Evolutionary conservation across 176 grass and related monocot species (phyloP).

Genomic region (Stipa capillata): DNA sequence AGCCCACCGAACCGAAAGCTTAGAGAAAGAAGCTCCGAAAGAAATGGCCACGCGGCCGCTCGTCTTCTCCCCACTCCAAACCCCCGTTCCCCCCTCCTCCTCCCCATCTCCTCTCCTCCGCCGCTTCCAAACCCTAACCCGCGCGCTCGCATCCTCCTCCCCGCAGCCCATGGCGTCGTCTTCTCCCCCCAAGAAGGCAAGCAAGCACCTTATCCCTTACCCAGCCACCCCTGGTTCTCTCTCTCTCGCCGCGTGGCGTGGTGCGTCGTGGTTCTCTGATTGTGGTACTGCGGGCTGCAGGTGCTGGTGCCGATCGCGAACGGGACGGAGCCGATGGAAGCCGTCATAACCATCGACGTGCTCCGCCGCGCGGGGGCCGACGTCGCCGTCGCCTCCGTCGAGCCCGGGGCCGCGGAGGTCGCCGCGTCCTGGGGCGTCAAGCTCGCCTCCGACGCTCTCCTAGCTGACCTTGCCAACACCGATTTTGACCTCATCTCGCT

Average conservation of each 20-base stretch:
- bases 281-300: constrained; percentile 26
- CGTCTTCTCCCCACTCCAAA: neutral
- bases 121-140: constrained; percentile 37
- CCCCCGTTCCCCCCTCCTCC: neutral
- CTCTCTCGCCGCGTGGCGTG: neutral
- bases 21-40: neutral
- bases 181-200: constrained; percentile 41
- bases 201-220: neutral
- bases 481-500: constrained; percentile 70
- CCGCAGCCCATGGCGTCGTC: constrained; percentile 46
- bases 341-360: constrained; percentile 52
- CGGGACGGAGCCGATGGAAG: constrained; percentile 80
- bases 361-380: constrained; percentile 59
- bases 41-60: constrained; percentile 40
- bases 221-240: too few relatives aligned
- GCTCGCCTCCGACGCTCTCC: constrained; percentile 49
- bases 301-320: constrained; percentile 63
- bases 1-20: neutral
- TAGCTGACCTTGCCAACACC: constrained; percentile 27
- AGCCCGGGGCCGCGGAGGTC: constrained; percentile 31
- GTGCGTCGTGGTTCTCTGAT: neutral
- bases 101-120: neutral
- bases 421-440: constrained; percentile 51
- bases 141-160: constrained; percentile 14
- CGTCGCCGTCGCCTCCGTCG: constrained; percentile 53